Evolutionary conservation across 163 green algal genomes (phyloP).

Genomic region (Scenedesmus sp.): DNA sequence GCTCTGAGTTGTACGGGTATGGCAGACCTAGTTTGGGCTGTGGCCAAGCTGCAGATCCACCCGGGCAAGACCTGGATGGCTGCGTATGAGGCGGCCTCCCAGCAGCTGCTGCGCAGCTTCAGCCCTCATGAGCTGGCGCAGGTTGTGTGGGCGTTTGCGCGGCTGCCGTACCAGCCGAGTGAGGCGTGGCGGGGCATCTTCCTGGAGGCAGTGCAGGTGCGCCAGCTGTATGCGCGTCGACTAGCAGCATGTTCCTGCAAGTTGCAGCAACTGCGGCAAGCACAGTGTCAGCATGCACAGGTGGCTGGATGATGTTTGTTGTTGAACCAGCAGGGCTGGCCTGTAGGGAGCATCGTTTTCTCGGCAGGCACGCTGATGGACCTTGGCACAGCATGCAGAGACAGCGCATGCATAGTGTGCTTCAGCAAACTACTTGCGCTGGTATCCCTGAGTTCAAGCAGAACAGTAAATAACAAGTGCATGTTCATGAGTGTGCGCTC

Average conservation of each 20-base stretch:
- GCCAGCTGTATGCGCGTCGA: neutral
- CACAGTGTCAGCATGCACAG: neutral
- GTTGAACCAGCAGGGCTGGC: too few species aligned
- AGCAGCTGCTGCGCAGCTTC: slow-evolving; percentile 30
- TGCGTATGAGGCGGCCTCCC: slow-evolving; percentile 1
- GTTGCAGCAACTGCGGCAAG: neutral
- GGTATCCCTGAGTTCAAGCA: too few species aligned
- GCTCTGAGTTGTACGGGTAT: neutral
- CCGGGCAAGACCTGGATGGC: slow-evolving; percentile 33
- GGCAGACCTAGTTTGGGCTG: slow-evolving; percentile 19
- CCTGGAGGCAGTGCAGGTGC: neutral
- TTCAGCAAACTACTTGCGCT: too few species aligned
- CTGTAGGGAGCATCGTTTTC: too few species aligned
- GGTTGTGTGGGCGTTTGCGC: slow-evolving; percentile 40
- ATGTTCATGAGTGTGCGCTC: too few species aligned
- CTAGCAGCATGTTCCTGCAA: neutral
- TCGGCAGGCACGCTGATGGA: neutral
- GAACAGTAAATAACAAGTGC: too few species aligned
- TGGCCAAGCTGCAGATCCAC: slow-evolving; percentile 23
- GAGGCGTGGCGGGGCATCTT: neutral
- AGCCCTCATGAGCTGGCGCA: slow-evolving; percentile 40
- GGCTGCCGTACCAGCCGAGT: slow-evolving; percentile 14
- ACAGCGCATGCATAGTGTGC: neutral
- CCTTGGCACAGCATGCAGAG: neutral
- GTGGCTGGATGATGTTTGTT: too few species aligned